phyloP scores from a whole-genome alignment of 176 grass and related monocot genomes.

The Thalia dealbata region DNA sequence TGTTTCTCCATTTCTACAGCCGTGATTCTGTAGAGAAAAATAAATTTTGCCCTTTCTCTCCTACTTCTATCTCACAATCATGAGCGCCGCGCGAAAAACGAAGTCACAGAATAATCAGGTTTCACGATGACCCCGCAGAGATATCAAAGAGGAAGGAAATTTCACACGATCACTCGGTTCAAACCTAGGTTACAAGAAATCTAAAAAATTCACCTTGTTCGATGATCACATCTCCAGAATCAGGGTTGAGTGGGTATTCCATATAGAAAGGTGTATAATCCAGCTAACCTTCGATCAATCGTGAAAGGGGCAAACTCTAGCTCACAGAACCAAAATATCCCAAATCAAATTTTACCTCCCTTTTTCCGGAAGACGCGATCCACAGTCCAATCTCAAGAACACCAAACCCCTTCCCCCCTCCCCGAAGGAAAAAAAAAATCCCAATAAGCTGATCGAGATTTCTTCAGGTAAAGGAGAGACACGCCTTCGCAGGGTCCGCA shows the following conservation, averaged over 20 bases:
- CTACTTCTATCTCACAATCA: neutral
- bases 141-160: neutral
- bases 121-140: neutral
- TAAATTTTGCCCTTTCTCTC: neutral
- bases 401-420: neutral
- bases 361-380: neutral
- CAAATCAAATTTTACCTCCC: neutral
- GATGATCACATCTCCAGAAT: neutral
- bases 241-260: neutral
- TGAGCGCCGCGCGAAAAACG: neutral
- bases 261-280: neutral
- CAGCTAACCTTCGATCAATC: neutral
- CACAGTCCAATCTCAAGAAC: neutral
- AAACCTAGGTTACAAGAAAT: neutral
- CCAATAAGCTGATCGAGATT: neutral
- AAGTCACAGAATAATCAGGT: neutral
- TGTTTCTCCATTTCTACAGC: constrained; percentile 4
- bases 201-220: neutral
- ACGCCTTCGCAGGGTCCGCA: neutral
- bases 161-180: neutral
- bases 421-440: neutral
- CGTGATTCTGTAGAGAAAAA: neutral
- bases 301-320: neutral
- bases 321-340: neutral
- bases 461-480: neutral